Conservation (phyloP, 2,329 filamentous ascomycete species). For the Penicillium fuscoglaucum region DNA sequence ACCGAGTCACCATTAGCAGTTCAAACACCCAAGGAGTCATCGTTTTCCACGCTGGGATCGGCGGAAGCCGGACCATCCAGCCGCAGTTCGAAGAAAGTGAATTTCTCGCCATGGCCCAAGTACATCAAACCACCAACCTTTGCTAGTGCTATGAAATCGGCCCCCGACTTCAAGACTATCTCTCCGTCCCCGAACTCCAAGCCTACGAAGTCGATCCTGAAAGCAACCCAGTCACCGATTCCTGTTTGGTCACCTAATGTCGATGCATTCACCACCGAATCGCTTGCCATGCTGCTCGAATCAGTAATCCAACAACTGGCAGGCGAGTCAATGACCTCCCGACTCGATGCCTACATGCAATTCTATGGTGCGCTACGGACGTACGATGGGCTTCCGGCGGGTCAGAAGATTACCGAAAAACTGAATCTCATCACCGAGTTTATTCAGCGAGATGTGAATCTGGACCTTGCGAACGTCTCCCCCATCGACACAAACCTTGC, state of each 20-base stretch:
- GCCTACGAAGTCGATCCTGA: constrained; percentile 76
- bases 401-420: constrained; percentile 70
- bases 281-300: constrained; percentile 77
- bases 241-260: constrained; percentile 45
- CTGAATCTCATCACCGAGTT: constrained; percentile 77
- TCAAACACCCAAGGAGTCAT: constrained; percentile 46
- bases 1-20: constrained; percentile 35
- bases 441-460: constrained; percentile 76
- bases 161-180: constrained; percentile 49
- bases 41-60: constrained; percentile 42
- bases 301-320: constrained; percentile 80
- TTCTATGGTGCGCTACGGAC: constrained; percentile 73
- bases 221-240: constrained; percentile 55
- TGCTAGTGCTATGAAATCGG: constrained; percentile 34
- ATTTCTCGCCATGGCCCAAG: constrained; percentile 60
- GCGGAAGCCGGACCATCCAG: constrained; percentile 37
- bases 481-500: constrained; percentile 67
- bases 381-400: constrained; percentile 78
- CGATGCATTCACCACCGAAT: constrained; percentile 54
- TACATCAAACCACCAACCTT: constrained; percentile 52
- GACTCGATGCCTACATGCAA: constrained; percentile 82
- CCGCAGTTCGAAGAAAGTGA: constrained; percentile 58
- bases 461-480: constrained; percentile 57
- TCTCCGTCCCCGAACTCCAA: constrained; percentile 53
- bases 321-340: constrained; percentile 68